Percentiles rank a stretch among this genome's conserved stretches.
phyloP scores from a whole-genome alignment of 805 yeast genomes.

The Candida argentea region DNA sequence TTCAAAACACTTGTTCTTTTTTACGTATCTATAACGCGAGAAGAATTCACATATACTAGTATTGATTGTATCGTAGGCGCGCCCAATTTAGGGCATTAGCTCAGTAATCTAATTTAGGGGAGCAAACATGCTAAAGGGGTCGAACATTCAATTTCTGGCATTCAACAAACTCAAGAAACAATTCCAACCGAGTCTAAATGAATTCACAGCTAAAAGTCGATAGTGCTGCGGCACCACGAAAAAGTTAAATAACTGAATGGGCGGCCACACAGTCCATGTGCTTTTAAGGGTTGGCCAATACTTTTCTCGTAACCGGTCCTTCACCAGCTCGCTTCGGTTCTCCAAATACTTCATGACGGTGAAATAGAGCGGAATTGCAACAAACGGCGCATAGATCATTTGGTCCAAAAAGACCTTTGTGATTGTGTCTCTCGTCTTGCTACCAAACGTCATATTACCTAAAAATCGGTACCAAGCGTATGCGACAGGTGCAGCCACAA shows the following conservation, averaged over 20 bases:
- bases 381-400: conserved; percentile 64
- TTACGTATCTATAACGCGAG: no score
- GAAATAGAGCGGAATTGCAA: conserved; percentile 64
- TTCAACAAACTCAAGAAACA: conserved; percentile 67
- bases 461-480: conserved; percentile 58
- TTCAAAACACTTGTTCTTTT: no score
- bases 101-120: no score
- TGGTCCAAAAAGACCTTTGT: conserved; percentile 63
- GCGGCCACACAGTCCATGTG: conserved; percentile 89
- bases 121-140: no score
- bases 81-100: no score
- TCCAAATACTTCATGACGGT: conserved; percentile 60
- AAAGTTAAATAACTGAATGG: conserved; percentile 72
- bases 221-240: conserved; percentile 62
- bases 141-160: no score
- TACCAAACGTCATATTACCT: conserved; percentile 1
- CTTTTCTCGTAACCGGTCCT: no score
- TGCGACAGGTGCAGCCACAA: conserved; percentile 69
- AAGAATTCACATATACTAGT: no score
- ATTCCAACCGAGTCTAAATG: conserved; percentile 76
- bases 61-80: no score
- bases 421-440: conserved; percentile 10
- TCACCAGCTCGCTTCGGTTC: conserved; percentile 31
- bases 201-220: conserved; percentile 59
- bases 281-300: conserved; percentile 60